A percentile compares a stretch with the other conserved stretches of the same genome.
phyloP scores from a whole-genome alignment of 129 eudicot species.

The Saussurea involucrata region DNA sequence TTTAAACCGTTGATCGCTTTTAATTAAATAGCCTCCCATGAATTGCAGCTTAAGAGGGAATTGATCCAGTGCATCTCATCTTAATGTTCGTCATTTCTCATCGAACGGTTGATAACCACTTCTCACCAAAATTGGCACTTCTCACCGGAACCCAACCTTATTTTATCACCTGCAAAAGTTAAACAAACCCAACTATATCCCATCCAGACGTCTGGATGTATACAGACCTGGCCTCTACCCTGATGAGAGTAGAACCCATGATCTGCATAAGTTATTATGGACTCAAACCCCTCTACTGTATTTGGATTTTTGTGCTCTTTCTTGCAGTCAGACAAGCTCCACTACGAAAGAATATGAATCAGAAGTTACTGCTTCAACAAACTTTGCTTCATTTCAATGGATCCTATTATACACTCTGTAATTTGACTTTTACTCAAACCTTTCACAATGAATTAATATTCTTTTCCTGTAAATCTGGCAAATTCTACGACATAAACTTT shows the following conservation, averaged over 20 bases:
- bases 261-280: not conserved
- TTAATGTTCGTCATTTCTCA: too few relatives aligned
- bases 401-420: slow-evolving; percentile 6
- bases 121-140: too few relatives aligned
- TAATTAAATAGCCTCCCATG: too few relatives aligned
- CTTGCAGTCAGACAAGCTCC: slow-evolving; percentile 79
- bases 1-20: too few relatives aligned
- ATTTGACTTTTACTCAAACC: slow-evolving; percentile 31
- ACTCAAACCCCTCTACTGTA: not conserved
- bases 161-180: not conserved
- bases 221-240: not conserved
- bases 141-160: too few relatives aligned
- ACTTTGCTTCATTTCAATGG: slow-evolving; percentile 9
- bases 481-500: slow-evolving; percentile 13
- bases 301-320: not conserved
- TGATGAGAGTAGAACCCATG: not conserved
- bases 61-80: too few relatives aligned
- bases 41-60: too few relatives aligned
- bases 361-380: slow-evolving; percentile 15
- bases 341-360: slow-evolving; percentile 66
- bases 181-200: not conserved
- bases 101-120: too few relatives aligned
- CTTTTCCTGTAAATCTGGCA: not conserved
- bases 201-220: not conserved
- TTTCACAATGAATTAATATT: not conserved